A percentile compares a stretch with the other conserved stretches of the same genome.
These are phyloP conservation scores for Boehmeria nivea DNA, from an alignment of 306 rosid species.

Conservation along the genomic window DNA sequence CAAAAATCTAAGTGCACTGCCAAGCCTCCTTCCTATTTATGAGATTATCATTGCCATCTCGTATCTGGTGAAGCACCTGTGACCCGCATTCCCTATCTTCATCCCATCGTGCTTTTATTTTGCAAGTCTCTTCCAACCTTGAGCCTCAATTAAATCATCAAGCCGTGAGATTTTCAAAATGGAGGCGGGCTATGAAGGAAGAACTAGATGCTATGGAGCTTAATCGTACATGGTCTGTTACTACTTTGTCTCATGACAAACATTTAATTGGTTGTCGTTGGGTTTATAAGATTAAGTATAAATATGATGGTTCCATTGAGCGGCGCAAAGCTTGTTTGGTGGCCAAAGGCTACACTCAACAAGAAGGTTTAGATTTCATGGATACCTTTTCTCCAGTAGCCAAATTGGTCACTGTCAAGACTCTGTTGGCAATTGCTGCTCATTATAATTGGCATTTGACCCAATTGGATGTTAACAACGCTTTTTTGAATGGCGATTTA, in stretches of 20 bases:
- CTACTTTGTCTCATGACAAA: not conserved
- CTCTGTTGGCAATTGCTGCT: not conserved
- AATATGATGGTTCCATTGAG: not conserved
- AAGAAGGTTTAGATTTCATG: not conserved
- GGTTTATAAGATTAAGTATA: not conserved
- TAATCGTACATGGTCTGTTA: not conserved
- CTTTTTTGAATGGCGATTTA: not conserved
- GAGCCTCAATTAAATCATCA: not conserved
- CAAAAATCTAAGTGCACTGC: too few relatives aligned
- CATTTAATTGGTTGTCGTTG: not conserved
- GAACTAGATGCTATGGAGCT: not conserved
- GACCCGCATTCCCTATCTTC: not conserved
- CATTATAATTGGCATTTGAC: not conserved
- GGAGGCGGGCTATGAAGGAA: not conserved
- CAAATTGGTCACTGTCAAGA: not conserved
- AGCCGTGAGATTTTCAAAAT: not conserved
- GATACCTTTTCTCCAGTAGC: conserved; percentile 4
- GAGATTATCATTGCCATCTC: too few relatives aligned
- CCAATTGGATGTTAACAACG: not conserved
- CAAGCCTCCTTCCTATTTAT: too few relatives aligned
- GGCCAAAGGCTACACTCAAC: not conserved
- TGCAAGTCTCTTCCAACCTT: not conserved
- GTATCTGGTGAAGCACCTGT: too few relatives aligned
- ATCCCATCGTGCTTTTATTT: not conserved
- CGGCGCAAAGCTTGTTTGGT: not conserved